phyloP scores from a whole-genome alignment of 805 yeast species.

The Cyberlindnera euphorbiiphila region DNA sequence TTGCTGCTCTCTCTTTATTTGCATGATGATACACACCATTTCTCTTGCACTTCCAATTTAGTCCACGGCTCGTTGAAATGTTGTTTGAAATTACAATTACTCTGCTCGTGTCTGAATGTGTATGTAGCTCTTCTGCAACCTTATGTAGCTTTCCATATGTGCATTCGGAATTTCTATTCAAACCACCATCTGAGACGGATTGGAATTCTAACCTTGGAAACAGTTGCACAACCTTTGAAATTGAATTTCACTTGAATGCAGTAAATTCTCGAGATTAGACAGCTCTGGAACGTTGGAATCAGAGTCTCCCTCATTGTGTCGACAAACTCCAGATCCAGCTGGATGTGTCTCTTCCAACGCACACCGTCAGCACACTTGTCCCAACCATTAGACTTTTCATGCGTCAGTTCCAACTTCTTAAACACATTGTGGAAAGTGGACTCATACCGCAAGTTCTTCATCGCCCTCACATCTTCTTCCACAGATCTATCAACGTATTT shows the following conservation, averaged over 20 bases:
- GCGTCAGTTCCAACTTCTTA: conserved; percentile 12
- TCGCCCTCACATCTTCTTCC: conserved; percentile 20
- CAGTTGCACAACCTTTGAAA: conserved; percentile 28
- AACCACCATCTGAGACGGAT: conserved; percentile 34
- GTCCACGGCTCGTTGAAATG: too few relatives aligned
- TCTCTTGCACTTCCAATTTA: too few relatives aligned
- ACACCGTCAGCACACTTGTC: not conserved
- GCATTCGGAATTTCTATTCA: too few relatives aligned
- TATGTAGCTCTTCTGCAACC: too few relatives aligned
- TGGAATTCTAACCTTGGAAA: conserved; percentile 33
- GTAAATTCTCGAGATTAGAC: conserved; percentile 57
- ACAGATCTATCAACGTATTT: conserved; percentile 15
- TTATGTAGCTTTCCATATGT: too few relatives aligned
- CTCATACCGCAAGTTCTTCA: conserved; percentile 20
- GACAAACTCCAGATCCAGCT: conserved; percentile 38
- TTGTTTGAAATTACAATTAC: not conserved
- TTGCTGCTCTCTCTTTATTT: too few relatives aligned
- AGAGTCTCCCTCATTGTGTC: conserved; percentile 46
- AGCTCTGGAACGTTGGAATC: conserved; percentile 60
- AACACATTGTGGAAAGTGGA: conserved; percentile 18
- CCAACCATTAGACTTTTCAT: conserved; percentile 24
- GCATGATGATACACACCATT: too few relatives aligned
- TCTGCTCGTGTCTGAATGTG: not conserved
- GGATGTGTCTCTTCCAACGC: conserved; percentile 25
- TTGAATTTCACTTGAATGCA: conserved; percentile 45